These are phyloP conservation scores for Colletotrichum sp. DNA, from an alignment of 2,329 filamentous ascomycete genomes.

Conservation along the genomic window DNA sequence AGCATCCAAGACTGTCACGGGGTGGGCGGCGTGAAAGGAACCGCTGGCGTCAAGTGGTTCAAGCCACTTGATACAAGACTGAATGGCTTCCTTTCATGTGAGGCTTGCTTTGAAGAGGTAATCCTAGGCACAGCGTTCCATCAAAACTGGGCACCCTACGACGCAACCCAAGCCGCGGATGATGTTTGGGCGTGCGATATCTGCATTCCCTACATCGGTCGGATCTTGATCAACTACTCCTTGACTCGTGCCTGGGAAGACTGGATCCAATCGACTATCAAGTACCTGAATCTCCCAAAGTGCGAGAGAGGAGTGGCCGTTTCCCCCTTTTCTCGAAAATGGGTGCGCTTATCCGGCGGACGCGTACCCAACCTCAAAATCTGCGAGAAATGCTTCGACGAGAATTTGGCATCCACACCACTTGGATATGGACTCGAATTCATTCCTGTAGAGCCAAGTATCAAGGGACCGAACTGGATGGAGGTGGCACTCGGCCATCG, in stretches of 20 bases:
- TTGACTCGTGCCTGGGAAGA: slow-evolving; percentile 29
- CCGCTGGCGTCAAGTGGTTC: slow-evolving; percentile 35
- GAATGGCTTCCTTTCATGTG: slow-evolving; percentile 13
- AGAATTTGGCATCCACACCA: slow-evolving; percentile 32
- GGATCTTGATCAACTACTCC: slow-evolving; percentile 18
- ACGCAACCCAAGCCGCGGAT: slow-evolving; percentile 24
- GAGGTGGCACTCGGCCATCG: not conserved
- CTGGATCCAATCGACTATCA: slow-evolving; percentile 28
- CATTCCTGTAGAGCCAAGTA: not conserved
- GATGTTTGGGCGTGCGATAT: slow-evolving; percentile 39
- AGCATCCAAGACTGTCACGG: slow-evolving; percentile 34
- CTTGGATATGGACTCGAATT: slow-evolving; percentile 30
- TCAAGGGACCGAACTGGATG: not conserved
- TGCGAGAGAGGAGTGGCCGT: slow-evolving; percentile 32
- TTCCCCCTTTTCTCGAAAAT: slow-evolving; percentile 26
- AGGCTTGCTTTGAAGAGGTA: slow-evolving; percentile 21
- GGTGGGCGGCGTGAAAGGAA: slow-evolving; percentile 10
- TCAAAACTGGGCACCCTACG: slow-evolving; percentile 3
- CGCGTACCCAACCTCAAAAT: slow-evolving; percentile 29
- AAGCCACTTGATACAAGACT: not conserved
- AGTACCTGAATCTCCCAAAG: slow-evolving; percentile 26
- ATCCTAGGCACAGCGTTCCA: slow-evolving; percentile 9
- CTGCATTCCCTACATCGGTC: slow-evolving; percentile 28
- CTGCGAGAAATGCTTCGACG: slow-evolving; percentile 40
- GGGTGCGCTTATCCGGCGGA: slow-evolving; percentile 28